These are phyloP conservation scores for Mycena albidolilacea DNA, from an alignment of 768 basidiomycete genomes.

Conservation along the genomic window DNA sequence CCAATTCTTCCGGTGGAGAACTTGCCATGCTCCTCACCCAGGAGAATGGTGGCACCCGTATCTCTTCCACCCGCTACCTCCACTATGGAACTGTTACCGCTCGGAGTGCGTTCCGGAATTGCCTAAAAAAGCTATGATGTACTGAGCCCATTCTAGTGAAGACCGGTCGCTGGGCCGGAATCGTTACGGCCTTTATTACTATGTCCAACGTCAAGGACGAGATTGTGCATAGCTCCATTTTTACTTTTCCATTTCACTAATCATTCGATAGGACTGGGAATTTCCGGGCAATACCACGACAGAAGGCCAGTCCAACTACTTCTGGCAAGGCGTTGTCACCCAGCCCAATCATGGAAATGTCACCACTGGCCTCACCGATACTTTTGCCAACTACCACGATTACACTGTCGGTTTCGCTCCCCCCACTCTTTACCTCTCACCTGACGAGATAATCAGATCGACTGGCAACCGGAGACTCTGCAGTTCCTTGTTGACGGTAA, in stretches of 20 bases:
- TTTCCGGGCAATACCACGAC: slow-evolving; percentile 77
- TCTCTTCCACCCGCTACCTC: slow-evolving; percentile 86
- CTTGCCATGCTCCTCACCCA: slow-evolving; percentile 79
- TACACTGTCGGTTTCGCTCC: slow-evolving; percentile 69
- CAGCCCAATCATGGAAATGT: slow-evolving; percentile 63
- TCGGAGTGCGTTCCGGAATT: slow-evolving; percentile 56
- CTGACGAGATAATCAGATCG: slow-evolving; percentile 63
- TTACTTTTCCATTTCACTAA: background rate
- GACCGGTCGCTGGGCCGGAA: slow-evolving; percentile 84
- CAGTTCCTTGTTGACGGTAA: slow-evolving; percentile 81
- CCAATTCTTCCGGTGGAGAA: slow-evolving; percentile 73
- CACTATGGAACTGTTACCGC: slow-evolving; percentile 86
- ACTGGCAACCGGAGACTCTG: slow-evolving; percentile 82
- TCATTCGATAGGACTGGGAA: slow-evolving; percentile 73
- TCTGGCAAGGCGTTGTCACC: slow-evolving; percentile 79
- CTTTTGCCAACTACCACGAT: slow-evolving; percentile 80
- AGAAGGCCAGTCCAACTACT: slow-evolving; percentile 84
- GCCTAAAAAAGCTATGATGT: background rate
- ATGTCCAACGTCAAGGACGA: slow-evolving; percentile 91
- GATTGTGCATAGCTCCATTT: slow-evolving; percentile 52
- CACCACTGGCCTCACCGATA: slow-evolving; percentile 68
- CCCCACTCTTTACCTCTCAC: background rate
- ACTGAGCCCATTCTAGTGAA: slow-evolving; percentile 65
- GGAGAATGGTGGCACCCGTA: slow-evolving; percentile 79
- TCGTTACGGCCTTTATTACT: slow-evolving; percentile 88